Conservation (phyloP, 139 green algal genomes). For the Penium margaritaceum region DNA sequence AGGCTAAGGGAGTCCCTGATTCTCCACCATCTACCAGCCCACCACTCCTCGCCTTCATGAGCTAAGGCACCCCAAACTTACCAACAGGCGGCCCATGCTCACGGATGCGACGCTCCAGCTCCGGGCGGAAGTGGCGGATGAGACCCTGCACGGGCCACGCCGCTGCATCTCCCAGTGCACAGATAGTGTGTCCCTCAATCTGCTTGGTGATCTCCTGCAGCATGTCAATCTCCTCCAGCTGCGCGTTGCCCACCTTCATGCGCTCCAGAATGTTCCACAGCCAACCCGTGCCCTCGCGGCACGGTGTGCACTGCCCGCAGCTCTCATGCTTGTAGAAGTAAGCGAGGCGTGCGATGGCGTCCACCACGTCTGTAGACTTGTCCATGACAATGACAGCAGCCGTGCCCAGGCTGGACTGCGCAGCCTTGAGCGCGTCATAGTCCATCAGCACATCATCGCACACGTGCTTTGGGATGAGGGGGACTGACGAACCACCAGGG, state of each 20-base stretch:
- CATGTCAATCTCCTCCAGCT: slow-evolving; percentile 97
- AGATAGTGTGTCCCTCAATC: slow-evolving; percentile 94
- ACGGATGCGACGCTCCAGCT: slow-evolving; percentile 66
- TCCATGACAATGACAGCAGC: slow-evolving; percentile 99
- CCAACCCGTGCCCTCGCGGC: slow-evolving; percentile 87
- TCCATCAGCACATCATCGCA: slow-evolving; percentile 94
- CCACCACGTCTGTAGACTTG: slow-evolving; percentile 91
- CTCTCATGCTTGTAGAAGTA: slow-evolving; percentile 99
- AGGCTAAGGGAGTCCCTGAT: too few species aligned
- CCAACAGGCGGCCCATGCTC: too few species aligned
- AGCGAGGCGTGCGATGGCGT: slow-evolving; percentile 82
- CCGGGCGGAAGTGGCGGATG: slow-evolving; percentile 88
- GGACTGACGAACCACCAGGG: slow-evolving; percentile 86
- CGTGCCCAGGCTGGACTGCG: slow-evolving; percentile 80
- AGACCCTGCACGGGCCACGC: slow-evolving; percentile 92
- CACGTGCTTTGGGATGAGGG: slow-evolving; percentile 76
- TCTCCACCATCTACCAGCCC: too few species aligned
- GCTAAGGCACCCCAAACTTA: too few species aligned
- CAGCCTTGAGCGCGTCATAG: slow-evolving; percentile 90
- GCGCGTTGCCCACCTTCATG: slow-evolving; percentile 62
- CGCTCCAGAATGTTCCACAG: slow-evolving; percentile 60
- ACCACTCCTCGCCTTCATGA: too few species aligned
- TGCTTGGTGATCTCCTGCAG: slow-evolving; percentile 93
- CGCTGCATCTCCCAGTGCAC: slow-evolving; percentile 89
- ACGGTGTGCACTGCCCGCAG: slow-evolving; percentile 96